A percentile compares a stretch with the other conserved stretches of the same genome.
Evolutionary conservation across 441 rosid genomes (phyloP).

Genomic region (Pelargonium myrrhifolium): DNA sequence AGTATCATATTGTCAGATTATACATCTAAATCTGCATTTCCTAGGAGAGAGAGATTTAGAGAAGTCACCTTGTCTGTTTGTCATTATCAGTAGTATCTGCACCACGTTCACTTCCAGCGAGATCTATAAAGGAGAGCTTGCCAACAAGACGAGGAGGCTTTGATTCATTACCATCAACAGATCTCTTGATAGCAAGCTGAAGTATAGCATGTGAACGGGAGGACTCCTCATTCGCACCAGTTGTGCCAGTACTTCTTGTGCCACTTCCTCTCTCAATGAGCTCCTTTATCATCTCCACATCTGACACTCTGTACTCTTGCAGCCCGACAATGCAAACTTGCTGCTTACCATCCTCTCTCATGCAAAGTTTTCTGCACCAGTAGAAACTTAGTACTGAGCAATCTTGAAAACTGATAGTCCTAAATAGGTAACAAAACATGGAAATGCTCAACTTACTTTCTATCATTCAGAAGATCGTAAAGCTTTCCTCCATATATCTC

Average conservation of each 20-base stretch:
- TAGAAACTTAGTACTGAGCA: constrained; percentile 20
- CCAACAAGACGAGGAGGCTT: constrained; percentile 87
- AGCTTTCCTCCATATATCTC: constrained; percentile 97
- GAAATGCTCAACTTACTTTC: constrained; percentile 59
- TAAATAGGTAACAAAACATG: constrained; percentile 13
- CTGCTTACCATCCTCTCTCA: constrained; percentile 99
- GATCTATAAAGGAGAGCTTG: constrained; percentile 95
- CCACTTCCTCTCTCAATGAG: constrained; percentile 87
- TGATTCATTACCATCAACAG: constrained; percentile 62
- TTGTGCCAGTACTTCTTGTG: constrained; percentile 85
- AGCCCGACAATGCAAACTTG: constrained; percentile 97
- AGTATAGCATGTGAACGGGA: constrained; percentile 99
- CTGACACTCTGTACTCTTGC: constrained; percentile 85
- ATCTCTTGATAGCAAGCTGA: constrained; percentile 87
- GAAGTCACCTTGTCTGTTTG: constrained; percentile 73
- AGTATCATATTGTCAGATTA: too few relatives aligned
- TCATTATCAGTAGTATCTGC: constrained; percentile 98
- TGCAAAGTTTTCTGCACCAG: constrained; percentile 71
- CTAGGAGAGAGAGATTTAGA: background rate
- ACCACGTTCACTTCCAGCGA: constrained; percentile 99
- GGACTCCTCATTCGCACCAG: constrained; percentile 99
- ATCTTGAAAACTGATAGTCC: constrained; percentile 15
- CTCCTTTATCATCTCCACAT: constrained; percentile 82
- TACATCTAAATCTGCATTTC: too few relatives aligned
- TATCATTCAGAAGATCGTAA: constrained; percentile 76